Evolutionary conservation across 192 early-diverging fungal genomes (phyloP), one percentile per base, ranked within the genome.

Genomic region (Entophlyctis luteolus): DNA sequence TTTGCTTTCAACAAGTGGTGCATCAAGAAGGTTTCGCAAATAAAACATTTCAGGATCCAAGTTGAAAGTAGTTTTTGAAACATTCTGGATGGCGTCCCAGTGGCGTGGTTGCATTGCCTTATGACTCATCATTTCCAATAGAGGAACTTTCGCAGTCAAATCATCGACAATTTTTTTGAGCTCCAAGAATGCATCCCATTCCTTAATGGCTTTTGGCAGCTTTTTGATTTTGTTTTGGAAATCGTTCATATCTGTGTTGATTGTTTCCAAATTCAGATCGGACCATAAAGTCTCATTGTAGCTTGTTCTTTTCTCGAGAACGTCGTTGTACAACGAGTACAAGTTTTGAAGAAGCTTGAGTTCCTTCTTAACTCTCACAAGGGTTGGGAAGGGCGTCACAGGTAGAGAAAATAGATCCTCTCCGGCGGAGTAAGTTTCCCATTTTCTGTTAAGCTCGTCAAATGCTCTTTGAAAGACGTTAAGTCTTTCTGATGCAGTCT

Each of bases 161-260:
- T 81, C 84, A 56, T 86, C 85, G 4, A 86, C 85, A 70, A 76
- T 83, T 45, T 79, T 79, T 59, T 85, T 87, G 12, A 86, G 62
- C 48, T 86, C 84, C 20, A 81, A 65, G 72, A 86, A 86, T 22
- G 83, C 79, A 50, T 86, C 84, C 85, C 85, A 86, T 20, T 86
- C 85, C 48, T 86, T 84, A 36, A 86, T 79, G 6, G 83, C 84
- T 42, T 86, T 86, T 0, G 85, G 85, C 25, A 86, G 77, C 77
- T 86, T 86, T 66, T 86, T 86, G 68, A 86, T 86, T 52, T 86
- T 86, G 67, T 75, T 73, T 59, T 87, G 84, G 76, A 86, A 86
- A 47, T 84, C 82, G 38, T 56, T 76, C 81, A 85, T 83, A 59
- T 86, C 84, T 32, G 54, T 73, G 63, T 82, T 87, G 65, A 87